Evolutionary conservation across 352 stramenopile species (phyloP).

Genomic region (Globisporangium spiculum): DNA sequence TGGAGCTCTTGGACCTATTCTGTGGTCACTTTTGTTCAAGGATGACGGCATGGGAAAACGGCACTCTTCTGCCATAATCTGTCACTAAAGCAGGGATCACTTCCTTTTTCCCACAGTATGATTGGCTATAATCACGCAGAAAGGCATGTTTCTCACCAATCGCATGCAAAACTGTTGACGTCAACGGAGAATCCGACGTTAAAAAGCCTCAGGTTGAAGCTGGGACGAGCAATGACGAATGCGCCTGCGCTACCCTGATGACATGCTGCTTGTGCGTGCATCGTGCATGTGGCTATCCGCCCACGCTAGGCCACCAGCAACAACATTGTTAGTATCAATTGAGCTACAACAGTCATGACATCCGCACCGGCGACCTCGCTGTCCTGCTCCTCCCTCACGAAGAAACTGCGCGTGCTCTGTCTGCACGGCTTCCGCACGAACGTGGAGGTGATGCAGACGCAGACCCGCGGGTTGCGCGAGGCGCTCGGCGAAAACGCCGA

Average conservation of each 20-base stretch:
- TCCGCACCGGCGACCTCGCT: not conserved
- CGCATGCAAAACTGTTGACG: constrained; percentile 6
- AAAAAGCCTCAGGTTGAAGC: constrained; percentile 4
- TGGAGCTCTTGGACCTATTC: not conserved
- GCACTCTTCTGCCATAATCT: constrained; percentile 1
- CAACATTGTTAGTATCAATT: no score
- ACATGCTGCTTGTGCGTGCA: no score
- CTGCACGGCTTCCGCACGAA: constrained; percentile 59
- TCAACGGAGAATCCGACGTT: constrained; percentile 4
- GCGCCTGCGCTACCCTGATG: not conserved
- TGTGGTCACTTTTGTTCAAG: not conserved
- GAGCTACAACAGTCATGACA: not conserved
- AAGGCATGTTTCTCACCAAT: constrained; percentile 1
- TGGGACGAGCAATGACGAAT: not conserved
- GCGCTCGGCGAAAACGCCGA: constrained; percentile 30
- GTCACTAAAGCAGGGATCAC: not conserved
- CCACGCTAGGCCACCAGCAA: no score
- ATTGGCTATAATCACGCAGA: constrained; percentile 1
- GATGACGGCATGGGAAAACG: not conserved
- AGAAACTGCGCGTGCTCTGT: constrained; percentile 45
- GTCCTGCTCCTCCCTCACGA: not conserved
- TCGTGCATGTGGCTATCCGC: no score
- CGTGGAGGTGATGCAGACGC: constrained; percentile 39
- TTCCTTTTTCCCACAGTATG: not conserved
- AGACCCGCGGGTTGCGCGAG: constrained; percentile 36